Evolutionary conservation across 352 stramenopile genomes (phyloP).

Genomic region (Stramenopiles sp.): DNA sequence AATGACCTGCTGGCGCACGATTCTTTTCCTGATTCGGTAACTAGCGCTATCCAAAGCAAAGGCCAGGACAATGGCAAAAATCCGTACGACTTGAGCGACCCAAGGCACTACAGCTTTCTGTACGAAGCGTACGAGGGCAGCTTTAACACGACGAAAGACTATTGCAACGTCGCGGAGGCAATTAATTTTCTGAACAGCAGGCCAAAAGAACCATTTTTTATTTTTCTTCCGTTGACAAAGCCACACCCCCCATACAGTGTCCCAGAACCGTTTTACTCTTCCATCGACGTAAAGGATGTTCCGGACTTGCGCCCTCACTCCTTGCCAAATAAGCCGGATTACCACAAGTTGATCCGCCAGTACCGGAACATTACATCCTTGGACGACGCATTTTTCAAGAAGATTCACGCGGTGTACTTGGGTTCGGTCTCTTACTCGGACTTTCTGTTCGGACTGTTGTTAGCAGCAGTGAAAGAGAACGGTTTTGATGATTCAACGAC

Average conservation of each 20-base stretch:
- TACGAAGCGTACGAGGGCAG: not conserved
- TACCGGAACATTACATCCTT: constrained; percentile 9
- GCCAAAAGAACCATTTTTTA: constrained; percentile 8
- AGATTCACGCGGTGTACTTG: not conserved
- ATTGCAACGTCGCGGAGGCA: not conserved
- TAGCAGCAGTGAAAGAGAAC: constrained; percentile 1
- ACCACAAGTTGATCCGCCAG: not conserved
- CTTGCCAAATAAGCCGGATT: not conserved
- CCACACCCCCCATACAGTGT: not conserved
- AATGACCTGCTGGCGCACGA: constrained; percentile 16
- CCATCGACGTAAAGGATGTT: not conserved
- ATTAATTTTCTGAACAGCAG: not conserved
- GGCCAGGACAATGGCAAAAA: constrained; percentile 13
- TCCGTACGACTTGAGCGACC: constrained; percentile 13
- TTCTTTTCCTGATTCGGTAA: not conserved
- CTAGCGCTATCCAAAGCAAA: not conserved
- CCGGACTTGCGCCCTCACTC: not conserved
- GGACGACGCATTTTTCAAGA: not conserved
- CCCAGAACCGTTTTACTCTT: constrained; percentile 6
- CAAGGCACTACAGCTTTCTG: not conserved
- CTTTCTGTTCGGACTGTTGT: not conserved
- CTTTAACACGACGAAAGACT: constrained; percentile 6
- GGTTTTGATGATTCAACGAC: constrained; percentile 5
- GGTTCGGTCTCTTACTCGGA: not conserved
- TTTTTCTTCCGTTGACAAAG: constrained; percentile 8